phyloP scores from a whole-genome alignment of 2,329 filamentous ascomycete genomes.

The Diaporthe nobilis region DNA sequence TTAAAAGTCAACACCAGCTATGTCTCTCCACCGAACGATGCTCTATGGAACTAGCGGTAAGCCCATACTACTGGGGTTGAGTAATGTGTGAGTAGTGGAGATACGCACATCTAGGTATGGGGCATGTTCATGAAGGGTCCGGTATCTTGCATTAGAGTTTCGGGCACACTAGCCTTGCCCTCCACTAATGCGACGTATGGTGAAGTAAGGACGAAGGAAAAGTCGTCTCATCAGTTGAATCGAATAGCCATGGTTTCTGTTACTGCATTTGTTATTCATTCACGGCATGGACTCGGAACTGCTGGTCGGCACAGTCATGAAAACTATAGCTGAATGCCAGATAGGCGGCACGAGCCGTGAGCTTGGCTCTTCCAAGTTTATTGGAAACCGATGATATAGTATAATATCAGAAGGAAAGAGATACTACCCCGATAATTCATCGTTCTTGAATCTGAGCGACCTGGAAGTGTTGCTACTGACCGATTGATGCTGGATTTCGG shows the following conservation, averaged over 20 bases:
- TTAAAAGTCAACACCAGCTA: background rate
- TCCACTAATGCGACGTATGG: no score
- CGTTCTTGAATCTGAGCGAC: background rate
- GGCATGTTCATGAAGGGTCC: background rate
- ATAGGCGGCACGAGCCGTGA: background rate
- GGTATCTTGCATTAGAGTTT: background rate
- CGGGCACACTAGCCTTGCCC: background rate
- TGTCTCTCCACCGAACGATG: background rate
- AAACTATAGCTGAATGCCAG: background rate
- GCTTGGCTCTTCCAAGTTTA: no score
- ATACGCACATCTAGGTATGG: background rate
- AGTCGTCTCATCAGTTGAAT: background rate
- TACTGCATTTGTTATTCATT: background rate
- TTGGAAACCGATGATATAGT: background rate
- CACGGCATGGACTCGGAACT: background rate
- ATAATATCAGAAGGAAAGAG: background rate
- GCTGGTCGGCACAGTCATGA: background rate
- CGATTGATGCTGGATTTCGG: no score
- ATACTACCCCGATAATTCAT: background rate
- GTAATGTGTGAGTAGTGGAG: background rate
- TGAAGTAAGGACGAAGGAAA: background rate
- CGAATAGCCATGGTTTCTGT: accelerated
- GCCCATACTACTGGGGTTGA: background rate
- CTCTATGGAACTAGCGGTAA: background rate
- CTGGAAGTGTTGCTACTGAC: background rate